A percentile compares a stretch with the other conserved stretches of the same genome.
Conservation (phyloP, 202 grass and related monocot genomes). For the Zizania palustris region DNA sequence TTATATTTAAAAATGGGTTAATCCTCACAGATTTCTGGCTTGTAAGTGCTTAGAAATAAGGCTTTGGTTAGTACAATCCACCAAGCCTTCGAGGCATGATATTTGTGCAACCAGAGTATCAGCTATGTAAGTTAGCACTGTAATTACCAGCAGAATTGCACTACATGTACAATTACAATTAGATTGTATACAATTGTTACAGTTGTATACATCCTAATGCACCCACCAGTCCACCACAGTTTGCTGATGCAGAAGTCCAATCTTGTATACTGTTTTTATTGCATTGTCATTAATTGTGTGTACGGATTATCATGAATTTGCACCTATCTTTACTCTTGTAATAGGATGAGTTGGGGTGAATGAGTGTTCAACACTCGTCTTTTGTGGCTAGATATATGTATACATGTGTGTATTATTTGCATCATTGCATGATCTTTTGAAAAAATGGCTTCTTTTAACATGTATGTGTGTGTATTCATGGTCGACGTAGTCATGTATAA, state of each 20-base stretch:
- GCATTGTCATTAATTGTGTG: background rate
- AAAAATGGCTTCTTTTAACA: too few relatives aligned
- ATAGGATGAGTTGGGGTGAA: background rate
- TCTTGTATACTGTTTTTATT: background rate
- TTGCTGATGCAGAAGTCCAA: background rate
- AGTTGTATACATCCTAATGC: background rate
- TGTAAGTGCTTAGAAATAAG: conserved; percentile 1
- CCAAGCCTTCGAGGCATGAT: background rate
- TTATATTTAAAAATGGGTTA: background rate
- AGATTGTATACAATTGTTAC: background rate
- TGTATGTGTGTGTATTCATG: too few relatives aligned
- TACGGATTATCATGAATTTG: background rate
- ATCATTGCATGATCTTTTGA: background rate
- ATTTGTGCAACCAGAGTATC: background rate
- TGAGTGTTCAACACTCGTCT: background rate
- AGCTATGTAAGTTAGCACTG: background rate
- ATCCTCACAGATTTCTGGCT: background rate
- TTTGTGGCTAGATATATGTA: background rate
- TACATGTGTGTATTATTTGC: background rate
- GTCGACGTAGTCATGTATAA: background rate
- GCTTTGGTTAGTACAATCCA: background rate
- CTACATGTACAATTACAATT: background rate
- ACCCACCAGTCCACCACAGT: background rate
- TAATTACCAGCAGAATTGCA: background rate
- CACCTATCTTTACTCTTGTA: background rate